Base-by-base conservation (phyloP, 2,329 filamentous ascomycete genomes). In the Coleophoma crateriformis region DNA sequence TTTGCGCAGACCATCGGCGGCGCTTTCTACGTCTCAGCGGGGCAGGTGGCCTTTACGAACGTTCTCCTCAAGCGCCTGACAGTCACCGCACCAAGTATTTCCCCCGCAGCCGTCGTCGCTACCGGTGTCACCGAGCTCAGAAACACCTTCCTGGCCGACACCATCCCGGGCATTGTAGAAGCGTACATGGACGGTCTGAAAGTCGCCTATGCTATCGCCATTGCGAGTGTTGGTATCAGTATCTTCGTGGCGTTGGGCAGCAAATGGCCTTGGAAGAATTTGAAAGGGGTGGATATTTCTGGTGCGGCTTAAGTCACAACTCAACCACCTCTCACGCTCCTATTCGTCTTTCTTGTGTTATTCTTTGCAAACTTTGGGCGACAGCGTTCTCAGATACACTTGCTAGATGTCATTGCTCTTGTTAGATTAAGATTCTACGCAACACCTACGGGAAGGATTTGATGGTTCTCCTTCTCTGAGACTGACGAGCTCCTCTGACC, bases 151-250 rank as follows among this genome's bases (percentile, higher is more conserved):
- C 60, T 72, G 0, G 49, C 59, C 0, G 61, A 76, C n/a, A 72
- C 71, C 50, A 68, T 85, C 2, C 60, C 67, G 0, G 68, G 71
- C 0, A 81, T 88, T 38, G 70, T 86, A 22, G 55, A 64, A 0
- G 81, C 79, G 0, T 88, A 88, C 67, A 86, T 78, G 57, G 67
- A 78, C 47, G 79, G 79, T 0, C 78, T 85, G 57, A 82, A 84
- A 60, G 81, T 85, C 7, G 72, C 75, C 4, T 78, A 83, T 37
- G 84, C 81, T 10, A 71, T 84, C 54, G 73, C 74, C 13, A 71
- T 75, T 17, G 62, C 83, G 4, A 75, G 72, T 32, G 71, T 67
- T 2, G 72, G 71, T 3, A 47, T 74, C 22, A 65, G 71, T 0
- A 63, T 69, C 4, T 33, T 71, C 3, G 49, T 71, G 15, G 61